These are phyloP conservation scores for Podospora pseudopauciseta DNA, from an alignment of 495 filamentous ascomycete species.

Conservation along the genomic window DNA sequence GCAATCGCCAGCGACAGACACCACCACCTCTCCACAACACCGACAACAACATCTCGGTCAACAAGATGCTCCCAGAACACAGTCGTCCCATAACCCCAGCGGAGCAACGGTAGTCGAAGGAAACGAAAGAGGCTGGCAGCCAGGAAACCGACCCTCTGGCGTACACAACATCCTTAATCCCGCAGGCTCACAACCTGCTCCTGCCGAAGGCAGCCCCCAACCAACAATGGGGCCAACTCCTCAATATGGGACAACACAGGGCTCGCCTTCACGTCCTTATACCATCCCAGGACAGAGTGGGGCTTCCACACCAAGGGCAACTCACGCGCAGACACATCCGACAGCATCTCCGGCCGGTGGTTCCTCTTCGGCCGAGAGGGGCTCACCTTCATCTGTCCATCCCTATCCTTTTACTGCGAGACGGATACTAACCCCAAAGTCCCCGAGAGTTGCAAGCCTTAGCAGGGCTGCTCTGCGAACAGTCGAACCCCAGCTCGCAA, in stretches of 20 bases:
- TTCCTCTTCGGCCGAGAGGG: constrained; percentile 32
- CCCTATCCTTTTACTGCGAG: constrained; percentile 41
- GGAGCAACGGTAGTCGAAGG: constrained; percentile 26
- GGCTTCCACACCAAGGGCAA: constrained; percentile 25
- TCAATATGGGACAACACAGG: constrained; percentile 26
- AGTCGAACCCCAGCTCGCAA: constrained; percentile 43
- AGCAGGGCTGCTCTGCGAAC: constrained; percentile 44
- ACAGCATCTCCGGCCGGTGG: constrained; percentile 30
- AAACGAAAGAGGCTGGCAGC: constrained; percentile 34
- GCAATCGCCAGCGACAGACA: constrained; percentile 29
- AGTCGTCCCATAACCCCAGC: constrained; percentile 32
- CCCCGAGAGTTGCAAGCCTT: constrained; percentile 51
- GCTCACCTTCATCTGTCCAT: constrained; percentile 41
- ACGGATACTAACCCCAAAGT: constrained; percentile 62
- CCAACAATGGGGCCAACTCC: constrained; percentile 23
- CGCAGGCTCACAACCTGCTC: constrained; percentile 28
- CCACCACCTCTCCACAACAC: constrained; percentile 29
- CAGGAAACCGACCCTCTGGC: constrained; percentile 42
- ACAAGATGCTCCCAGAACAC: constrained; percentile 26
- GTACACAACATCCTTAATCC: constrained; percentile 54
- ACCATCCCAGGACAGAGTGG: constrained; percentile 29
- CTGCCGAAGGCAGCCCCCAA: constrained; percentile 15
- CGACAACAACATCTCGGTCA: constrained; percentile 22
- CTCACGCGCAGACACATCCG: constrained; percentile 17
- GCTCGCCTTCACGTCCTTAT: constrained; percentile 34